Evolutionary conservation across 768 basidiomycete genomes (phyloP), one percentile per base, ranked within the genome.

Genomic region (Pisolithus albus): DNA sequence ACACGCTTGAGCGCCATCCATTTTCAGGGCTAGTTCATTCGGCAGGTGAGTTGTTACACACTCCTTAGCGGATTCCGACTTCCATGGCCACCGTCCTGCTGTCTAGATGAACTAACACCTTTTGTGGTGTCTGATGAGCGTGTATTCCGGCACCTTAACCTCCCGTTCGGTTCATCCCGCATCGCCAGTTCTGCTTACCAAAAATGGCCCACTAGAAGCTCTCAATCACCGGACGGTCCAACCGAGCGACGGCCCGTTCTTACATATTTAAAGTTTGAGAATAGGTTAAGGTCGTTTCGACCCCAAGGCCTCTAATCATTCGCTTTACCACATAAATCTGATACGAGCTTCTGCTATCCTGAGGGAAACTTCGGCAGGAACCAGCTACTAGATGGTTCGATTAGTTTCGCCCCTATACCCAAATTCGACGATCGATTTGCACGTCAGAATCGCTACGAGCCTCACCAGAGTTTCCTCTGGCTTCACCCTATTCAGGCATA

Each of bases 381-480:
- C 84, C 84, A 88, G 85, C 84, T 85, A 87, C 84, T 86, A 86
- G 78, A 87, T 85, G 85, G 85, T 86, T 88, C 84, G 84, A 89
- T 88, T 87, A 85, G 86, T 88, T 88, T 88, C 83, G 82, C 86
- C 87, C 86, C 86, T 88, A 88, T 88, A 87, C 86, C 84, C 86
- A 87, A 86, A 84, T 88, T 86, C 75, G 83, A 88, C 86, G 82
- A 88, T 87, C 83, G 85, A 88, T 88, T 88, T 89, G 87, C 87
- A 88, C 83, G 84, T 88, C 87, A 89, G 87, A 88, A 89, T 84
- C 82, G 85, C 87, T 88, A 85, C 83, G 82, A 86, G 83, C 86
- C 84, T 88, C 86, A 88, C 84, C 86, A 88, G 86, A 86, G 87
- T 89, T 88, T 88, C 85, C 87, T 85, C 86, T 88, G 86, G 85